Percentiles rank a stretch among this genome's conserved stretches.
These are phyloP conservation scores for Candida sithepensis DNA, from an alignment of 805 yeast genomes.

Conservation along the genomic window DNA sequence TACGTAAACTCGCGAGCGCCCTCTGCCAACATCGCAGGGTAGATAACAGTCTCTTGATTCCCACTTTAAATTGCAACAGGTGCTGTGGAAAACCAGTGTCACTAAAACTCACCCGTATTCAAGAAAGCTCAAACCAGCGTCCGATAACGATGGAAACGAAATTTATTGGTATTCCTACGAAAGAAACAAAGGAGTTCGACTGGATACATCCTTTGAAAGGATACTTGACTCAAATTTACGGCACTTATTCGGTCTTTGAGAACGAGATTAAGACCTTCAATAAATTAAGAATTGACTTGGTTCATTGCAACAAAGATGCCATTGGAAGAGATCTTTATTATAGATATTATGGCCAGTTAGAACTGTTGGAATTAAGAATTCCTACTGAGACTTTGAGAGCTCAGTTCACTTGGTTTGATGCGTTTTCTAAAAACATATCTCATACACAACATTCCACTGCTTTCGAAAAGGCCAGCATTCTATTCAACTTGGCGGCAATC, in stretches of 20 bases:
- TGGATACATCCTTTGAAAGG: constrained; percentile 61
- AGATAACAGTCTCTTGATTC: too few relatives aligned
- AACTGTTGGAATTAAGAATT: constrained; percentile 70
- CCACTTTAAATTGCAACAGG: too few relatives aligned
- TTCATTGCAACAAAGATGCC: constrained; percentile 38
- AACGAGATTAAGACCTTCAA: constrained; percentile 54
- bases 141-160: constrained; percentile 19
- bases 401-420: constrained; percentile 78
- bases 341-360: constrained; percentile 77
- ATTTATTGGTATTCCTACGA: constrained; percentile 30
- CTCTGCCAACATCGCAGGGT: too few relatives aligned
- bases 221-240: constrained; percentile 61
- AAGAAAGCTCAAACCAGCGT: too few relatives aligned
- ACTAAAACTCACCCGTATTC: too few relatives aligned
- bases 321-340: constrained; percentile 52
- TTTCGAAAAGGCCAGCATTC: constrained; percentile 81
- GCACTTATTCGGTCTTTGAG: constrained; percentile 52
- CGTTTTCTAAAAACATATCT: constrained; percentile 46
- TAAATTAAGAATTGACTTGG: constrained; percentile 55
- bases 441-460: constrained; percentile 77
- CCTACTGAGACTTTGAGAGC: constrained; percentile 54
- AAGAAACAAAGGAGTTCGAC: constrained; percentile 54
- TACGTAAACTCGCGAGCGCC: too few relatives aligned
- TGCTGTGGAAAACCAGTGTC: too few relatives aligned
- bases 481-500: constrained; percentile 74